phyloP scores from a whole-genome alignment of 306 rosid genomes.

The Parietaria judaica region DNA sequence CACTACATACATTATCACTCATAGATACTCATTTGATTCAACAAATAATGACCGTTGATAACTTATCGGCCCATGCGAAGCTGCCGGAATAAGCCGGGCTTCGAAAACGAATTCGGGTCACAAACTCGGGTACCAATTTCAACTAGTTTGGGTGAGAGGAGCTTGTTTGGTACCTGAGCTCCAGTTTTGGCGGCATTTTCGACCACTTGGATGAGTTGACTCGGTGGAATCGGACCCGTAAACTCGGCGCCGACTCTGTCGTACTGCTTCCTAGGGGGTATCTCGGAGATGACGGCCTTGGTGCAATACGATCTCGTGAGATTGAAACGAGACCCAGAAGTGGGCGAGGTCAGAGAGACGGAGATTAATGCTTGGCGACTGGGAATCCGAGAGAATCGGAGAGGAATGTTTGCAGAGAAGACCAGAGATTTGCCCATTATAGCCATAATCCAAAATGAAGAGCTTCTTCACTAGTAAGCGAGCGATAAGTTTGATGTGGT shows the following conservation, averaged over 20 bases:
- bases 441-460: not conserved
- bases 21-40: no score
- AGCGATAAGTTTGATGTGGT: no score
- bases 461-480: no score
- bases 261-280: constrained; percentile 27
- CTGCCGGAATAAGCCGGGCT: no score
- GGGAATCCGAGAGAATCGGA: constrained; percentile 23
- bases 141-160: not conserved
- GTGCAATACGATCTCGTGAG: constrained; percentile 19
- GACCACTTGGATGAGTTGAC: constrained; percentile 72
- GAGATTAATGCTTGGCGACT: constrained; percentile 10
- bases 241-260: constrained; percentile 55
- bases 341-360: constrained; percentile 14
- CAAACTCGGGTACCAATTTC: no score
- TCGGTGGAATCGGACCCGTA: constrained; percentile 49
- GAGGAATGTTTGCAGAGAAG: constrained; percentile 36
- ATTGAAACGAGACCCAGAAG: constrained; percentile 28
- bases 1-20: no score
- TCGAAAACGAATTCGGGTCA: no score
- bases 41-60: no score
- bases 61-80: no score
- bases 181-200: constrained; percentile 83
- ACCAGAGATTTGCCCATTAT: constrained; percentile 36
- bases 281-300: constrained; percentile 46
- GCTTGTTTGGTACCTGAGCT: constrained; percentile 50